A percentile compares a stretch with the other conserved stretches of the same genome.
Conservation (phyloP, 768 basidiomycete species). For the Tylopilus balloui region DNA sequence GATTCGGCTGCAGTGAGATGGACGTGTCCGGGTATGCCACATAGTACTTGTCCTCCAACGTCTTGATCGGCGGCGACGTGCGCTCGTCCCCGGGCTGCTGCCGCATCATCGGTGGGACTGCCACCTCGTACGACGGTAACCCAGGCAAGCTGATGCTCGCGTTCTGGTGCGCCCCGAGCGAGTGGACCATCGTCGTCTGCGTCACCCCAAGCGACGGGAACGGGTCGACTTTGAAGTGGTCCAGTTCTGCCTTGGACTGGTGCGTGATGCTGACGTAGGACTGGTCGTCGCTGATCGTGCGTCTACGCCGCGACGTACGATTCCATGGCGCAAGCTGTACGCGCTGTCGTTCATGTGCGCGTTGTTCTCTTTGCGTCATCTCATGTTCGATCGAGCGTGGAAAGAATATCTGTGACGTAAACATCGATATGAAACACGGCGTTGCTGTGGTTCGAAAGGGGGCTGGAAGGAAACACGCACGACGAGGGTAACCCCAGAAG, state of each 20-base stretch:
- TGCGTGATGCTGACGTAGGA: slow-evolving; percentile 16
- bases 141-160: background rate
- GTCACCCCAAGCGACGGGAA: background rate
- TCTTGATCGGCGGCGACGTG: slow-evolving; percentile 5
- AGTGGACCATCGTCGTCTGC: background rate
- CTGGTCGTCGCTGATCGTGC: background rate
- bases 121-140: slow-evolving; percentile 32
- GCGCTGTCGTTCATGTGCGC: slow-evolving; percentile 8
- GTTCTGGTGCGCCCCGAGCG: background rate
- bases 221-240: background rate
- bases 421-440: too few relatives aligned
- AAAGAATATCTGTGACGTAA: slow-evolving; percentile 64
- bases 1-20: slow-evolving; percentile 25
- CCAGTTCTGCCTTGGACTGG: slow-evolving; percentile 1
- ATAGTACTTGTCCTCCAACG: slow-evolving; percentile 23
- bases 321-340: background rate
- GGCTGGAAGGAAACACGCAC: slow-evolving; percentile 33
- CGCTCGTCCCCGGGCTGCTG: background rate
- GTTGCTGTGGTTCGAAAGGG: too few relatives aligned
- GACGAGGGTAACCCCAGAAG: slow-evolving; percentile 70
- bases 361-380: slow-evolving; percentile 49
- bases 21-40: slow-evolving; percentile 9
- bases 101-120: slow-evolving; percentile 19
- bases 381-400: slow-evolving; percentile 71
- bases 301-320: background rate